phyloP scores from a whole-genome alignment of 163 green algal species.

The Chlamydomonas reinhardtii region DNA sequence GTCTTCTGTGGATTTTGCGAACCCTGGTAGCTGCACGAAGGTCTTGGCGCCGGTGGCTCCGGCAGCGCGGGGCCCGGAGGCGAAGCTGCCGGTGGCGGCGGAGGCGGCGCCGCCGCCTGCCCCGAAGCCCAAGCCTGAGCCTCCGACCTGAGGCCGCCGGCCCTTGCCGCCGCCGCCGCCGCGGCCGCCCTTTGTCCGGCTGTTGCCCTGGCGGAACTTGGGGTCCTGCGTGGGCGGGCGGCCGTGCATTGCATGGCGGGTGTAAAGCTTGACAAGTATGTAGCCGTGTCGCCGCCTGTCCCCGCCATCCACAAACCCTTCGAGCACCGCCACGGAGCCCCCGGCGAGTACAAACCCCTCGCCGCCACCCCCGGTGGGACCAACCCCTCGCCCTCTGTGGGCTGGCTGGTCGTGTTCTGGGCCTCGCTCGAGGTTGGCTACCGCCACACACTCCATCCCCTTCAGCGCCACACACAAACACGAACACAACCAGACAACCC shows the following conservation, averaged over 20 bases:
- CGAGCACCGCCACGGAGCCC: no score
- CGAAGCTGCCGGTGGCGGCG: slow-evolving; percentile 17
- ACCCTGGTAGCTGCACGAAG: slow-evolving; percentile 70
- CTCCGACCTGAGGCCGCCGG: slow-evolving; percentile 60
- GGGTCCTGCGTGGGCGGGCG: slow-evolving; percentile 66
- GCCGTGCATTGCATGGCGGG: no score
- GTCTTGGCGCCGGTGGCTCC: background rate
- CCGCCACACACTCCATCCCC: no score
- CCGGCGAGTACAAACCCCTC: no score
- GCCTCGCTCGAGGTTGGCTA: no score
- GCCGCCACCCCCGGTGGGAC: background rate
- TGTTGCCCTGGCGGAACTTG: slow-evolving; percentile 58
- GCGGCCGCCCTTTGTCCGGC: slow-evolving; percentile 55
- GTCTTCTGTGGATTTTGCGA: slow-evolving; percentile 60
- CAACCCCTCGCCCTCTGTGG: no score
- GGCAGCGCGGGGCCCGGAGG: background rate
- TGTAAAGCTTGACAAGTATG: no score
- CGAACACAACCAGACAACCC: background rate
- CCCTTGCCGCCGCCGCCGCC: slow-evolving; percentile 53
- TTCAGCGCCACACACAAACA: no score
- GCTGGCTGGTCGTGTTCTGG: no score
- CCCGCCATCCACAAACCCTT: no score
- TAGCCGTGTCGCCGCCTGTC: no score
- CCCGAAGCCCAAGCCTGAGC: slow-evolving; percentile 78
- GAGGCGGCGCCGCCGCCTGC: slow-evolving; percentile 7